These are phyloP conservation scores for Leucocoprinus sp. DNA, from an alignment of 768 basidiomycete species.

Conservation along the genomic window DNA sequence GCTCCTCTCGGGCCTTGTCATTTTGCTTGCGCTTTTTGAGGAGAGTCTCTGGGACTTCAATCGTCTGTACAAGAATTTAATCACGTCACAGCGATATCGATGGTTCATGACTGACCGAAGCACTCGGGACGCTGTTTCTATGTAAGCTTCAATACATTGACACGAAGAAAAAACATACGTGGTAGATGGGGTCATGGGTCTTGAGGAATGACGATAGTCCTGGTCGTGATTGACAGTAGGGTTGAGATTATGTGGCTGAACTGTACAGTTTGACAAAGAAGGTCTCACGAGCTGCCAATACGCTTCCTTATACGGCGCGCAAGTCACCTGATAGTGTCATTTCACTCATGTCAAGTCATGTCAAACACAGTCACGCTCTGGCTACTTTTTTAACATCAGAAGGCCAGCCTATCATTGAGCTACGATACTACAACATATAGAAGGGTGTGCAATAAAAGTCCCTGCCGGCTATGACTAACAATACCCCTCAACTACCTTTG, in stretches of 20 bases:
- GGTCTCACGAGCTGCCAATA: slow-evolving; percentile 17
- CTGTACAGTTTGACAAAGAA: slow-evolving; percentile 36
- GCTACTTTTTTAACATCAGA: too few relatives aligned
- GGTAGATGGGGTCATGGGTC: slow-evolving; percentile 49
- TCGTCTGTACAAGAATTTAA: slow-evolving; percentile 42
- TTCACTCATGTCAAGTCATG: too few relatives aligned
- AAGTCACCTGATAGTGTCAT: too few relatives aligned
- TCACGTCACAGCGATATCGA: slow-evolving; percentile 19
- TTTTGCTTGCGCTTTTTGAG: slow-evolving; percentile 99
- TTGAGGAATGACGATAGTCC: slow-evolving; percentile 37
- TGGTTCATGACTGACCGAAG: slow-evolving; percentile 38
- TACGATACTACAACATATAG: too few relatives aligned
- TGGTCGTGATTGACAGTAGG: slow-evolving; percentile 17
- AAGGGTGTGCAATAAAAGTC: too few relatives aligned
- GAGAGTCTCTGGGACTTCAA: slow-evolving; percentile 98
- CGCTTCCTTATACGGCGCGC: too few relatives aligned
- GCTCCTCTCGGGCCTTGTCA: slow-evolving; percentile 93
- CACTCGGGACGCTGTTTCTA: slow-evolving; percentile 41
- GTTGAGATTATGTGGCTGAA: slow-evolving; percentile 29
- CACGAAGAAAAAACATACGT: slow-evolving; percentile 33
- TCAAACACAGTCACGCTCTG: too few relatives aligned
- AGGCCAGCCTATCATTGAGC: too few relatives aligned
- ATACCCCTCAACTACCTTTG: too few relatives aligned
- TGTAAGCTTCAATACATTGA: not conserved
- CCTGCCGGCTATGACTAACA: too few relatives aligned